Evolutionary conservation across 495 filamentous ascomycete genomes (phyloP).

Genomic region (Bacidia rubella): DNA sequence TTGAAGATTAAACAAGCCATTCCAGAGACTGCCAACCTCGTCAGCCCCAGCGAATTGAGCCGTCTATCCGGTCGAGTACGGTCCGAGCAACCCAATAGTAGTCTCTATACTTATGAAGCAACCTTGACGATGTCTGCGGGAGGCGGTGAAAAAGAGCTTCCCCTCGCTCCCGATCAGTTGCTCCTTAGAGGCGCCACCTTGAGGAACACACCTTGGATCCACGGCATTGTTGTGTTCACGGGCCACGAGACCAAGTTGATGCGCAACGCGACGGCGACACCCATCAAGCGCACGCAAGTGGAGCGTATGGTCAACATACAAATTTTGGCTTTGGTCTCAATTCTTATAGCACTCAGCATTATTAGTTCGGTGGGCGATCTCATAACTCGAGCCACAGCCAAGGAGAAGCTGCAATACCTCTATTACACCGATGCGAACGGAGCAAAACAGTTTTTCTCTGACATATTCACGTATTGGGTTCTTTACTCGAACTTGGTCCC

Average conservation of each 20-base stretch:
- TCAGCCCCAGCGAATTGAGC: constrained; percentile 76
- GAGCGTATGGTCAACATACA: constrained; percentile 87
- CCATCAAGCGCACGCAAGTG: constrained; percentile 94
- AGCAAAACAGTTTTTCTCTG: constrained; percentile 76
- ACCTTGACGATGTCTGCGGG: constrained; percentile 86
- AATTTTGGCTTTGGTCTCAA: constrained; percentile 75
- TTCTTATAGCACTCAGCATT: constrained; percentile 72
- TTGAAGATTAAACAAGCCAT: constrained; percentile 98
- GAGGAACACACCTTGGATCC: constrained; percentile 94
- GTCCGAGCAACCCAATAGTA: constrained; percentile 97
- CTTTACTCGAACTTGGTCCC: constrained; percentile 95
- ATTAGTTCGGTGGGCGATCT: constrained; percentile 87
- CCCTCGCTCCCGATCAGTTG: constrained; percentile 69
- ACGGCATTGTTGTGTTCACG: constrained; percentile 93
- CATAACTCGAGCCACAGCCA: constrained; percentile 50
- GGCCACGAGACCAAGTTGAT: constrained; percentile 98
- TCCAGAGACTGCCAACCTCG: constrained; percentile 79
- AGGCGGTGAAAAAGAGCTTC: constrained; percentile 88
- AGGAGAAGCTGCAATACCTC: constrained; percentile 54
- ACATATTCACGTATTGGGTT: constrained; percentile 97
- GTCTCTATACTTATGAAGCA: constrained; percentile 95
- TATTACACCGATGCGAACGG: constrained; percentile 44
- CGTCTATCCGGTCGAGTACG: constrained; percentile 73
- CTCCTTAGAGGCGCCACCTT: constrained; percentile 87
- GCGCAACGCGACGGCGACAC: constrained; percentile 94